phyloP scores from a whole-genome alignment of 1,284 basidiomycete species.

The Vanrija pseudolonga region DNA sequence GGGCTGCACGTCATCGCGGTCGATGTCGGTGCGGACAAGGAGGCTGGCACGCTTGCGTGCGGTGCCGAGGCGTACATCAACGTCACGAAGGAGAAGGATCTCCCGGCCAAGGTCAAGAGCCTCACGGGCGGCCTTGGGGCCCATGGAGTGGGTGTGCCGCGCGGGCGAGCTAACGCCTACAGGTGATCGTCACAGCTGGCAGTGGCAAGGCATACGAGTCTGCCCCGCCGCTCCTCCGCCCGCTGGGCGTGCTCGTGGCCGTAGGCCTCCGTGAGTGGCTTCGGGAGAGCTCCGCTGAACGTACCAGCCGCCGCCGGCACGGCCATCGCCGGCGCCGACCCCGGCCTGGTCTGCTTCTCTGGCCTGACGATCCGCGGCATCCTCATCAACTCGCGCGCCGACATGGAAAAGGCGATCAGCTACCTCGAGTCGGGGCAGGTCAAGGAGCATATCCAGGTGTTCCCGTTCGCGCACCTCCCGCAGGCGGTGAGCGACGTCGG shows the following conservation, averaged over 20 bases:
- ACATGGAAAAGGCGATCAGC: conserved; percentile 17
- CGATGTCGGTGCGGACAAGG: conserved; percentile 16
- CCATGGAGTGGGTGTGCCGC: conserved; percentile 1
- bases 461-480: conserved; percentile 17
- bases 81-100: conserved; percentile 8
- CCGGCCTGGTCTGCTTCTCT: conserved; percentile 39
- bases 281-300: no score
- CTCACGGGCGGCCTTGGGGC: conserved; percentile 12
- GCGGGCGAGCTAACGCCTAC: no score
- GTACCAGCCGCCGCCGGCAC: conserved; percentile 16
- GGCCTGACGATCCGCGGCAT: conserved; percentile 47
- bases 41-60: conserved; percentile 1
- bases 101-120: conserved; percentile 10
- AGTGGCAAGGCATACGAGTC: conserved; percentile 16
- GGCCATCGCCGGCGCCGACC: conserved; percentile 37
- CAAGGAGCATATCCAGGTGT: conserved; percentile 16
- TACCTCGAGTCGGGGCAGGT: conserved; percentile 11
- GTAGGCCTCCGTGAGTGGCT: conserved; percentile 8
- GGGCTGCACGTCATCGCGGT: conserved; percentile 17
- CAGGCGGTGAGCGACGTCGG: conserved; percentile 11
- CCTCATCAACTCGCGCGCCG: conserved; percentile 30
- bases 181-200: conserved; percentile 14
- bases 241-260: conserved; percentile 10
- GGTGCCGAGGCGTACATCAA: conserved; percentile 14
- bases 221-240: conserved; percentile 10